phyloP scores from a whole-genome alignment of 2,329 filamentous ascomycete species.

The Parastagonospora nodorum region DNA sequence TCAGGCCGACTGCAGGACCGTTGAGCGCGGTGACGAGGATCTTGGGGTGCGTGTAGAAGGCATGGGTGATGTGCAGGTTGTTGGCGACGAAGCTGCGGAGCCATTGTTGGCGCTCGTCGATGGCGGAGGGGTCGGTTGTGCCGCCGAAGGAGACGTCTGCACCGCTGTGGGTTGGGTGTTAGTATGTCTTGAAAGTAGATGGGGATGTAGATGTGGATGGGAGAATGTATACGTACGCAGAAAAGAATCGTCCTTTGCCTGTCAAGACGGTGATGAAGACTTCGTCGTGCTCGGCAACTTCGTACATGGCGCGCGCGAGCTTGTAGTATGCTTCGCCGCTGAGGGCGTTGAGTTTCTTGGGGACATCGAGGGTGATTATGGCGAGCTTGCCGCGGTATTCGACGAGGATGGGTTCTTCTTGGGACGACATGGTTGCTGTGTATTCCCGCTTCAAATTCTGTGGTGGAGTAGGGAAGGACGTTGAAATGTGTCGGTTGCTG shows the following conservation, averaged over 20 bases:
- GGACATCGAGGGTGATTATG: conserved; percentile 83
- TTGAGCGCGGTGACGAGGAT: conserved; percentile 91
- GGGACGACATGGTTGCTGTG: neutral
- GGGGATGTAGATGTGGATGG: neutral
- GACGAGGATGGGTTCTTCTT: conserved; percentile 59
- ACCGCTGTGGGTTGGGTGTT: too few species aligned
- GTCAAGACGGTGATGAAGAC: conserved; percentile 85
- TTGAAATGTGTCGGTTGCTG: neutral
- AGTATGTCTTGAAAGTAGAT: too few species aligned
- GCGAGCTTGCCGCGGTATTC: conserved; percentile 73
- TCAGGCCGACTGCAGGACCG: conserved; percentile 86
- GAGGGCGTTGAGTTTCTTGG: conserved; percentile 86
- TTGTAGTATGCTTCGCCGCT: conserved; percentile 74
- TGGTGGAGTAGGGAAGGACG: neutral
- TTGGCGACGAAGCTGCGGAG: conserved; percentile 76
- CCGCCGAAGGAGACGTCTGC: conserved; percentile 72
- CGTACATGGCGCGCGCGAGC: conserved; percentile 72
- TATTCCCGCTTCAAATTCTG: neutral
- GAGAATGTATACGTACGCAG: conserved; percentile 66
- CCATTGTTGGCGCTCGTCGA: conserved; percentile 60
- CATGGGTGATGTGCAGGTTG: conserved; percentile 88
- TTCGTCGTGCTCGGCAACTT: conserved; percentile 78
- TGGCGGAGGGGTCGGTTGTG: conserved; percentile 41
- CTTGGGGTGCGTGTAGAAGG: conserved; percentile 93
- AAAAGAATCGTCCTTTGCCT: conserved; percentile 81